Conservation (phyloP, 75 land plant genomes). For the Pseudotsuga menziesii region DNA sequence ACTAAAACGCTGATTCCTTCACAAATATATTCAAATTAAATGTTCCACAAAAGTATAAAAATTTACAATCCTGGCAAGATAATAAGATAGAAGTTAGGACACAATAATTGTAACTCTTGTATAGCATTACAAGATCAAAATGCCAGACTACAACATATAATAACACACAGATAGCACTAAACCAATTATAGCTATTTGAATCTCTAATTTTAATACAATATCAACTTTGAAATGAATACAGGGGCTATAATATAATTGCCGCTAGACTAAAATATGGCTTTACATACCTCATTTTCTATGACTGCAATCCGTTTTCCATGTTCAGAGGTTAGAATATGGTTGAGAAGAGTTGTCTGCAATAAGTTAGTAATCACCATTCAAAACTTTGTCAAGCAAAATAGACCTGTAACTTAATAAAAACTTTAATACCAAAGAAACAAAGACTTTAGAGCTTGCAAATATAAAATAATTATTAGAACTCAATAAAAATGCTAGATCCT, state of each 20-base stretch:
- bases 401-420: too few species aligned
- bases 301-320: slow-evolving; percentile 98
- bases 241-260: neutral
- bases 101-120: neutral
- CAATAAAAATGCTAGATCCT: too few species aligned
- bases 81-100: neutral
- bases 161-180: neutral
- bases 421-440: too few species aligned
- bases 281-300: slow-evolving; percentile 94
- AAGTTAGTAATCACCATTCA: neutral
- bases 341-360: slow-evolving; percentile 88
- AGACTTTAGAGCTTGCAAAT: too few species aligned
- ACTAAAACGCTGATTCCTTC: too few species aligned
- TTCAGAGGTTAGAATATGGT: slow-evolving; percentile 89
- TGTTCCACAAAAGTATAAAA: too few species aligned
- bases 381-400: too few species aligned
- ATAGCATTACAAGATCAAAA: neutral
- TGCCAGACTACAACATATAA: neutral
- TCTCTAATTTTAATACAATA: neutral
- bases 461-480: too few species aligned
- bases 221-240: neutral
- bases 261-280: neutral
- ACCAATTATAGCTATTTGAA: neutral
- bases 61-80: too few species aligned
- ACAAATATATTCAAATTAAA: too few species aligned